Evolutionary conservation across 768 basidiomycete genomes (phyloP), one percentile per base, ranked within the genome.

Genomic region (Gymnopilus junonius): DNA sequence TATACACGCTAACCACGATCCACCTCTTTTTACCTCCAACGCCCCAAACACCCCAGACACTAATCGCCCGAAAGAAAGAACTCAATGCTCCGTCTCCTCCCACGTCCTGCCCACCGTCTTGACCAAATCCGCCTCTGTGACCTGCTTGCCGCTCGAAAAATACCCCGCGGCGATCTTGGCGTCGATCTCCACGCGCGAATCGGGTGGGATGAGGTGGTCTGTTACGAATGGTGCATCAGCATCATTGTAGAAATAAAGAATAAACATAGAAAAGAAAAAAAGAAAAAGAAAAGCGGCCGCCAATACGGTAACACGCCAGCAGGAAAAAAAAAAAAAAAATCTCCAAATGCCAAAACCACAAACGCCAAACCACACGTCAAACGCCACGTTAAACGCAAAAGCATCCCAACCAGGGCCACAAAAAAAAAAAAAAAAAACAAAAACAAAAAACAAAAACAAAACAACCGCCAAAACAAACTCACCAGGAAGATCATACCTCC

Each of bases 141-240:
- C 73, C 70, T 89, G 81, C 75, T 92, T 92, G 2, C 88, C 89
- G 64, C 85, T 91, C 31, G 91, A 88, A 78, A 93, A 97, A 74
- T 98, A 99, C 8, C 95, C 96, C 4, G 93, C 90, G 11, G 93
- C 93, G 68, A 95, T 95, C 85, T 97, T 98, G 35, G 96, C 96
- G 67, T 97, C 94, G 65, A 97, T 97, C 80, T 98, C 96, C 27
- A 98, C 96, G 15, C 88, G 86, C 43, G 91, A 91, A 76, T 95
- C 93, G 35, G 91, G 92, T 0, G 94, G 95, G 65, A 97, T 92
- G 59, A 97, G 87, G 66, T 97, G 85, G 56, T 93, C 93, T 87
- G 11, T n/a, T n/a, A n/a, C n/a, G n/a, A n/a, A n/a, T n/a, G n/a
- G n/a, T n/a, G n/a, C n/a, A n/a, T n/a, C n/a, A n/a, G n/a, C n/a